These are phyloP conservation scores for Komagataella ulmi DNA, from an alignment of 805 yeast species.

Conservation along the genomic window DNA sequence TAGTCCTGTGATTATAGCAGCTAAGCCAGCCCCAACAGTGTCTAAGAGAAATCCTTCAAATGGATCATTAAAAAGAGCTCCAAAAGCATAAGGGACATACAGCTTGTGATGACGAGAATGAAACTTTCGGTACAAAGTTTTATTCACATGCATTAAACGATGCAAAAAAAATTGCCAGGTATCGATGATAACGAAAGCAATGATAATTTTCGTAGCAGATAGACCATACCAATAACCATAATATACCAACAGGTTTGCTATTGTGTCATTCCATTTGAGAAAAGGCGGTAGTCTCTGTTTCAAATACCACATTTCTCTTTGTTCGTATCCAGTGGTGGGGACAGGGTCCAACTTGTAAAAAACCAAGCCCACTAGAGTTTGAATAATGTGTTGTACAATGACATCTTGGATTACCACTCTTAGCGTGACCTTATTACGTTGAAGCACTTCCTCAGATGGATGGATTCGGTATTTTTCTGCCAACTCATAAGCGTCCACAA, in stretches of 20 bases:
- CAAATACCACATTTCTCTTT: conserved; percentile 30
- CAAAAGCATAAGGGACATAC: conserved; percentile 93
- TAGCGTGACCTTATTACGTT: conserved; percentile 64
- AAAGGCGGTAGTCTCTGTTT: conserved; percentile 16
- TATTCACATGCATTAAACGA: conserved; percentile 77
- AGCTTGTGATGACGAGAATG: conserved; percentile 92
- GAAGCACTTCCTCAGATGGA: conserved; percentile 72
- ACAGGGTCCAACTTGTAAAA: conserved; percentile 44
- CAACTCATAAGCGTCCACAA: conserved; percentile 59
- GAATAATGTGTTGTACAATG: conserved; percentile 71
- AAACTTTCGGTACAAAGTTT: conserved; percentile 59
- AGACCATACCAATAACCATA: conserved; percentile 49
- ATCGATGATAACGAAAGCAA: conserved; percentile 70
- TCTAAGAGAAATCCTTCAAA: conserved; percentile 89
- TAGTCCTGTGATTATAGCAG: conserved; percentile 47
- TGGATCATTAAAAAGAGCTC: conserved; percentile 91
- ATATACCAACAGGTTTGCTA: conserved; percentile 37
- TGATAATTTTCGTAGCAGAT: conserved; percentile 38
- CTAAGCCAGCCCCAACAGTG: conserved; percentile 84
- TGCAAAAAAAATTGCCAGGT: conserved; percentile 94
- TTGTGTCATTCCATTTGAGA: conserved; percentile 2
- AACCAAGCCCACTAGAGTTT: conserved; percentile 52
- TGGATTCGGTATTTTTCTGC: conserved; percentile 84
- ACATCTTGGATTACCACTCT: conserved; percentile 71
- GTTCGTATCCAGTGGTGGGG: conserved; percentile 39